Conservation (phyloP, 176 grass and related monocot species). For the Hordeum marinum region DNA sequence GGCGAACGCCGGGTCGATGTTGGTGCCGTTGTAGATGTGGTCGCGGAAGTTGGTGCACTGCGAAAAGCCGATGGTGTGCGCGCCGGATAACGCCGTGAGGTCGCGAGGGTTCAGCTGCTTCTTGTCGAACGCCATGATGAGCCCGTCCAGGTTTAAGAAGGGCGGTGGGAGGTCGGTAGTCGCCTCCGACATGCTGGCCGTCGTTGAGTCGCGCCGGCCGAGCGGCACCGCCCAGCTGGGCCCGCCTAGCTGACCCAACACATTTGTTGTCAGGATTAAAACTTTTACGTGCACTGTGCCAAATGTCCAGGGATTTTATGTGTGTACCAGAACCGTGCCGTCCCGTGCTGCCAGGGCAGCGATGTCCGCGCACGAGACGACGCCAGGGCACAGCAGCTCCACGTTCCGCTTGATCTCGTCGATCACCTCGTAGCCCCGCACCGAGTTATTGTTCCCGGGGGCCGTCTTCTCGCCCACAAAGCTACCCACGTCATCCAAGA, state of each 20-base stretch:
- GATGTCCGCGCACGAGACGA: slow-evolving; percentile 87
- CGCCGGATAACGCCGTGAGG: slow-evolving; percentile 70
- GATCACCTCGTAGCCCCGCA: slow-evolving; percentile 72
- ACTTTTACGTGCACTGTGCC: no score
- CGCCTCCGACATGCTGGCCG: slow-evolving; percentile 33
- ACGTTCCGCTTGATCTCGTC: slow-evolving; percentile 66
- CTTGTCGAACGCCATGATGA: slow-evolving; percentile 38
- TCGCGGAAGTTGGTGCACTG: slow-evolving; percentile 60
- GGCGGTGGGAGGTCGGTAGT: slow-evolving; percentile 55
- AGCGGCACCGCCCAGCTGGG: slow-evolving; percentile 57
- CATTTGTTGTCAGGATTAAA: no score
- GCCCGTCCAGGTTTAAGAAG: slow-evolving; percentile 3
- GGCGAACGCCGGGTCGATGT: slow-evolving; percentile 48
- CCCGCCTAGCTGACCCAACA: slow-evolving; percentile 46
- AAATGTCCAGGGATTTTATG: no score
- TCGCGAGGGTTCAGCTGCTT: slow-evolving; percentile 48
- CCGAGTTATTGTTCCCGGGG: slow-evolving; percentile 28
- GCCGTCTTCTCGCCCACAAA: slow-evolving; percentile 71
- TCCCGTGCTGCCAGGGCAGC: slow-evolving; percentile 69
- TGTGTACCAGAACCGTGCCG: slow-evolving; percentile 47
- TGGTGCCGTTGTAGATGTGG: slow-evolving; percentile 59
- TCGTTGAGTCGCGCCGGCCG: slow-evolving; percentile 58
- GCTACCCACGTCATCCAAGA: slow-evolving; percentile 47
- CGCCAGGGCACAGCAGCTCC: slow-evolving; percentile 52
- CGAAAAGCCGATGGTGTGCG: slow-evolving; percentile 69